These are phyloP conservation scores for Entomortierella chlamydospora DNA, from an alignment of 192 early-diverging fungal genomes.

Conservation along the genomic window DNA sequence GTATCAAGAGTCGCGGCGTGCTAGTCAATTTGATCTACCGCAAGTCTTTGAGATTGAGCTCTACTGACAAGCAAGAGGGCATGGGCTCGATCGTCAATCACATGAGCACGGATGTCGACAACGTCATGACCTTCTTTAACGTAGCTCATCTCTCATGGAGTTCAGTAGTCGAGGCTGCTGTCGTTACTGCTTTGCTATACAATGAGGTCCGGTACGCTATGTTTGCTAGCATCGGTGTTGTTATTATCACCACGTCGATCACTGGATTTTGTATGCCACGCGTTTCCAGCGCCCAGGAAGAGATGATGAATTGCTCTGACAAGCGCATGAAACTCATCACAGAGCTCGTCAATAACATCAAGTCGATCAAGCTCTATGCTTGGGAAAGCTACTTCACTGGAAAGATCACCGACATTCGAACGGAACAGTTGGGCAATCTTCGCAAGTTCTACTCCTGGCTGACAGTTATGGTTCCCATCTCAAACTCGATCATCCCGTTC, in stretches of 20 bases:
- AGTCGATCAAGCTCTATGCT: constrained; percentile 77
- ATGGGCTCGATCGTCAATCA: constrained; percentile 72
- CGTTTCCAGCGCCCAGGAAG: background rate
- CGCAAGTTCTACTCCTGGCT: constrained; percentile 25
- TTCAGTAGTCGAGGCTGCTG: constrained; percentile 19
- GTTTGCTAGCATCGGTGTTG: constrained; percentile 26
- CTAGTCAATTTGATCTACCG: constrained; percentile 68
- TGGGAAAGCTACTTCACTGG: constrained; percentile 68
- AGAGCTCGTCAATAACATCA: constrained; percentile 71
- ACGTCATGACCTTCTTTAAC: constrained; percentile 13
- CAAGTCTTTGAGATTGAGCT: constrained; percentile 63
- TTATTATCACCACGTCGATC: constrained; percentile 12
- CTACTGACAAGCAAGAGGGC: constrained; percentile 66
- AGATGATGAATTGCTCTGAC: constrained; percentile 53
- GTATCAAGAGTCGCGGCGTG: constrained; percentile 62
- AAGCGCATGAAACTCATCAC: constrained; percentile 74
- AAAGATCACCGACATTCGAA: constrained; percentile 32
- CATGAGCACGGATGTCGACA: constrained; percentile 59
- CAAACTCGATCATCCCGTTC: constrained; percentile 33
- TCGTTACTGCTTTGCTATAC: constrained; percentile 30
- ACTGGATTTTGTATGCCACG: background rate
- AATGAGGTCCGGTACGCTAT: constrained; percentile 26
- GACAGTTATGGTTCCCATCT: background rate
- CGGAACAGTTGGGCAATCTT: constrained; percentile 43
- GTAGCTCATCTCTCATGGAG: constrained; percentile 38